Evolutionary conservation across 1,284 basidiomycete genomes (phyloP).

Genomic region (Microbotryum intermedium): DNA sequence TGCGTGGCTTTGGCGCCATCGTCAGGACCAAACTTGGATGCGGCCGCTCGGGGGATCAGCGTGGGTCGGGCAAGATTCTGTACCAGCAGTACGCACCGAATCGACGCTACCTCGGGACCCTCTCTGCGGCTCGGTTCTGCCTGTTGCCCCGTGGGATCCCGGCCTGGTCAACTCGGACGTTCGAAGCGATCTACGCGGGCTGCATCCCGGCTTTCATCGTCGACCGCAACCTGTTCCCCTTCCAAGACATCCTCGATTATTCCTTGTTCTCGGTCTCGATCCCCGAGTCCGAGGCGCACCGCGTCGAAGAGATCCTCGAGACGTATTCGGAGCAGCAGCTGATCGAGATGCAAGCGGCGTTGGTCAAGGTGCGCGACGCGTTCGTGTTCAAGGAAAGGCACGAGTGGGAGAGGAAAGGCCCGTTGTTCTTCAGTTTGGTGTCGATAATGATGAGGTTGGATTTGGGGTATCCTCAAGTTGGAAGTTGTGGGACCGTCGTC

Average conservation of each 20-base stretch:
- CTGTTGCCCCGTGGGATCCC: conserved; percentile 41
- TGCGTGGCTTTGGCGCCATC: conserved; percentile 32
- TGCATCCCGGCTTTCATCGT: conserved; percentile 45
- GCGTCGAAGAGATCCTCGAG: conserved; percentile 41
- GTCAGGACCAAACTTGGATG: conserved; percentile 31
- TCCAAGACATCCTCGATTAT: conserved; percentile 43
- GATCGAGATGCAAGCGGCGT: conserved; percentile 42
- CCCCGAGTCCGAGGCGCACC: conserved; percentile 42
- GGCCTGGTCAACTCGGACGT: conserved; percentile 40
- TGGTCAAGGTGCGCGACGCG: conserved; percentile 43
- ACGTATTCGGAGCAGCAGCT: conserved; percentile 40
- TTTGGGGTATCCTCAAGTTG: conserved; percentile 37
- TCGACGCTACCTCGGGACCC: conserved; percentile 41
- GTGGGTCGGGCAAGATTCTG: conserved; percentile 36
- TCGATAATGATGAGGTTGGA: conserved; percentile 40
- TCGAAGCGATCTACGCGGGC: conserved; percentile 45
- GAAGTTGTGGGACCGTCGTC: conserved; percentile 1
- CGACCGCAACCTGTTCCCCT: conserved; percentile 44
- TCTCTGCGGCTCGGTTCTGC: conserved; percentile 42
- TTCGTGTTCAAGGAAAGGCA: conserved; percentile 39
- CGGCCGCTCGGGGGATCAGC: conserved; percentile 6
- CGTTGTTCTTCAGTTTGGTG: conserved; percentile 41
- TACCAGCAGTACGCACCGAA: conserved; percentile 37
- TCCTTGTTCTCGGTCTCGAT: conserved; percentile 43
- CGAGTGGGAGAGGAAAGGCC: conserved; percentile 26